These are phyloP conservation scores for Cyclotella cryptica DNA, from an alignment of 108 stramenopile species.

Conservation along the genomic window DNA sequence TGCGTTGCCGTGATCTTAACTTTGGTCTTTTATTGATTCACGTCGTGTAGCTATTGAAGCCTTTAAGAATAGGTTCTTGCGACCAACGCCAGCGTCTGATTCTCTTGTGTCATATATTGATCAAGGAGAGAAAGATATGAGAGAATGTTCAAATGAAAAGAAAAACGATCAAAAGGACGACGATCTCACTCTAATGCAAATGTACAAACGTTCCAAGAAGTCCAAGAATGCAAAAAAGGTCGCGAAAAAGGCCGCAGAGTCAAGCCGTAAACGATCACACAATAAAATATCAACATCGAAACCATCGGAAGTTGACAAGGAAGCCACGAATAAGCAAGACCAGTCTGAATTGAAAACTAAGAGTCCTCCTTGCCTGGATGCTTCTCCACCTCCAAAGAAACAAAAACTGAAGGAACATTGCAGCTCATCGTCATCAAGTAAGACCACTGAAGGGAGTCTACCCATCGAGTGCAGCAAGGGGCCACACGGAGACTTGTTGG, in stretches of 20 bases:
- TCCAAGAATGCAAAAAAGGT: background rate
- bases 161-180: background rate
- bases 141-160: background rate
- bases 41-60: background rate
- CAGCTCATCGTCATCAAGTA: too few species aligned
- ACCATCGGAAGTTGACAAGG: too few species aligned
- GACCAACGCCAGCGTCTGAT: background rate
- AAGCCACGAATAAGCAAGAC: too few species aligned
- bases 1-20: background rate
- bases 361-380: too few species aligned
- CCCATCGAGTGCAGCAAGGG: background rate
- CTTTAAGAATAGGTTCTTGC: background rate
- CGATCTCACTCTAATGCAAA: background rate
- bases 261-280: background rate
- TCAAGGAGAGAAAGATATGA: background rate
- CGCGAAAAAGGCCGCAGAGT: background rate
- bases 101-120: background rate
- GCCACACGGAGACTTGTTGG: background rate
- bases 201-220: conserved; percentile 3
- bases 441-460: too few species aligned
- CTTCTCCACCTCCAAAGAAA: too few species aligned
- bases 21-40: too few species aligned
- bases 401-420: too few species aligned
- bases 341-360: too few species aligned
- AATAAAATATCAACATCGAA: too few species aligned